Conservation (phyloP, 495 filamentous ascomycete genomes). For the Annulohypoxylon nitens region DNA sequence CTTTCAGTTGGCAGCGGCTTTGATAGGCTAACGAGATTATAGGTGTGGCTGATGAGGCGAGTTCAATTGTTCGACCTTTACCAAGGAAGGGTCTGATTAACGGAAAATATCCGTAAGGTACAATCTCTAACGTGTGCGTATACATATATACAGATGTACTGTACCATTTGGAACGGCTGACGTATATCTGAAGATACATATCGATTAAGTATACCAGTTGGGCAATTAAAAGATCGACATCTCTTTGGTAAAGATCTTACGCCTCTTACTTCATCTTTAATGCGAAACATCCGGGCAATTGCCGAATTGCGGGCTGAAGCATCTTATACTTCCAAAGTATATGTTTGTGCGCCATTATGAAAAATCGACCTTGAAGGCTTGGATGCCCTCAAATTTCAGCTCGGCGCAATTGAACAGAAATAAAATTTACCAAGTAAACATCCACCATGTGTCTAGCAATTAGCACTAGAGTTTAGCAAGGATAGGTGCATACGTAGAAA, state of each 20-base stretch:
- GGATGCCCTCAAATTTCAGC: neutral
- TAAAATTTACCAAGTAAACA: neutral
- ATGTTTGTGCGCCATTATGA: neutral
- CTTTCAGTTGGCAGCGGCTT: slow-evolving; percentile 25
- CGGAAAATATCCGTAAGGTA: neutral
- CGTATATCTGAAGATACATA: slow-evolving; percentile 1
- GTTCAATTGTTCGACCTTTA: neutral
- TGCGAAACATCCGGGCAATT: slow-evolving; percentile 19
- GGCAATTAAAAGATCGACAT: neutral
- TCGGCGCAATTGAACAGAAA: neutral
- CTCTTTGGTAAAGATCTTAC: neutral
- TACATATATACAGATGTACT: too few relatives aligned
- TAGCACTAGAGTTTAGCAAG: neutral
- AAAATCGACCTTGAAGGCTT: neutral
- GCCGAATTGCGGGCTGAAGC: neutral
- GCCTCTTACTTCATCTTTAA: slow-evolving; percentile 31
- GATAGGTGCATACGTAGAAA: slow-evolving; percentile 1
- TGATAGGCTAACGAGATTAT: slow-evolving; percentile 16
- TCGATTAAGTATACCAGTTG: neutral
- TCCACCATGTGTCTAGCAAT: neutral
- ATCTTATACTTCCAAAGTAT: neutral
- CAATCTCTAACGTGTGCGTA: neutral
- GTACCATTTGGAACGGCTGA: neutral
- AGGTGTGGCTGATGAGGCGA: slow-evolving; percentile 35
- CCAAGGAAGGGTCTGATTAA: slow-evolving; percentile 11